Percentiles rank a stretch among this genome's conserved stretches.
Evolutionary conservation across 306 rosid species (phyloP).

Genomic region (Castanopsis chinensis): DNA sequence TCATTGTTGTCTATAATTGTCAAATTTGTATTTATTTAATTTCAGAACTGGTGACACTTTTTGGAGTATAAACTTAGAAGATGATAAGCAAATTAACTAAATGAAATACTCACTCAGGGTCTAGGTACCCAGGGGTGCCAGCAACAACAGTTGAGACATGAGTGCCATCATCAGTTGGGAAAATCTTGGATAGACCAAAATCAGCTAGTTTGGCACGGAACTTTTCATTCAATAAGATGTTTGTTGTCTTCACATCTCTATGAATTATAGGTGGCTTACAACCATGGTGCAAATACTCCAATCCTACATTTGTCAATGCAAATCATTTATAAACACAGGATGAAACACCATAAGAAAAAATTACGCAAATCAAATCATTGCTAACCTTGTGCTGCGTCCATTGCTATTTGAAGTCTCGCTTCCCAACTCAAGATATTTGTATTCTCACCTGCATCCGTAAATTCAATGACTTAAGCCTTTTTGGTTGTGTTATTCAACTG

Average conservation of each 20-base stretch:
- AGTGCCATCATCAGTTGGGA: slow-evolving; percentile 23
- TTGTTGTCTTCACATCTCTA: slow-evolving; percentile 49
- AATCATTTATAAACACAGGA: not conserved
- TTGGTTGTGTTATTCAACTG: not conserved
- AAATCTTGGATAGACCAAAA: slow-evolving; percentile 43
- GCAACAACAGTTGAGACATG: slow-evolving; percentile 36
- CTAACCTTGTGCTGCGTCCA: slow-evolving; percentile 51
- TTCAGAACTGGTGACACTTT: not conserved
- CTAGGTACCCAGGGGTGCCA: slow-evolving; percentile 43
- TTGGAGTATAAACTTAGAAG: not conserved
- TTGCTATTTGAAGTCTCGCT: slow-evolving; percentile 43
- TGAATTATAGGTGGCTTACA: slow-evolving; percentile 45
- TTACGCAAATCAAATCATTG: not conserved
- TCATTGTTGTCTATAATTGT: too few relatives aligned
- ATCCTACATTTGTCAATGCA: slow-evolving; percentile 21
- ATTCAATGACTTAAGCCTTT: not conserved
- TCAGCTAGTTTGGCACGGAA: slow-evolving; percentile 47
- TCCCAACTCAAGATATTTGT: slow-evolving; percentile 39
- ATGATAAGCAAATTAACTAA: not conserved
- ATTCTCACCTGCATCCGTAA: not conserved
- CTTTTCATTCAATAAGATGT: slow-evolving; percentile 41
- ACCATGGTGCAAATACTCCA: slow-evolving; percentile 58
- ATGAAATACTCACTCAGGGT: slow-evolving; percentile 37
- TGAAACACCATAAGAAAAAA: not conserved
- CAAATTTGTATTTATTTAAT: slow-evolving; percentile 8